Base-by-base conservation (phyloP, 129 eudicot genomes). In the Pulicaria dysenterica region DNA sequence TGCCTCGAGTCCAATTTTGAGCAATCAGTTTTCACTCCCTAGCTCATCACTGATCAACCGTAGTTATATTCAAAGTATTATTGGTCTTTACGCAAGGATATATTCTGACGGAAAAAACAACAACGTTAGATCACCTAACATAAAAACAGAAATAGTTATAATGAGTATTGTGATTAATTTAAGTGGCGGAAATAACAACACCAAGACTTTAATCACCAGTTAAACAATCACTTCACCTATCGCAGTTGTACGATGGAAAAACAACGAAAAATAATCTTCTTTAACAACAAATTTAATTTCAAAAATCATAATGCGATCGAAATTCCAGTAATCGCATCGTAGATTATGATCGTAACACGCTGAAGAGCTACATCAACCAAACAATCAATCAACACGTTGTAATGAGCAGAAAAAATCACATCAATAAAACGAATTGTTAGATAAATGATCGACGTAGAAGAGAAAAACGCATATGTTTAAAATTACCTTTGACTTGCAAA, bases 221-320 rank as follows among this genome's bases (percentile, higher is more conserved):
- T 66, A 66, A 56, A 64, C 65, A 5, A 42, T 44, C 65, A 6
- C 24, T 56, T 47, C 40, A 54, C 64, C 31, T 45, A 58, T 64
- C 46, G 19, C 46, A 74, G 24, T 40, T 54, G 42, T 62, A 63
- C 54, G 43, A 50, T 41, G 51, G 11, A 69, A 16, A 8, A 68
- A 50, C 60, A 68, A 51, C 2, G 67, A 13, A 72, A 14, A 6
- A 72, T 37, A 24, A 61, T 50, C 60, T 46, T 40, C 77, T 6
- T 9, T 49, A 15, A 50, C 12, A 39, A 15, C 53, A 40, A 55
- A 75, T 5, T 5, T 5, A 38, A 37, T 36, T 67, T 17, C 31
- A 15, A 44, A 19, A 69, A 44, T 41, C 49, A 10, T 19, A 77
- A 69, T 58, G 74, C 62, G 69, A 76, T 76, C 75, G 14, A 38